Evolutionary conservation across 805 yeast genomes (phyloP).

Genomic region (Wickerhamiella vanderwaltii): DNA sequence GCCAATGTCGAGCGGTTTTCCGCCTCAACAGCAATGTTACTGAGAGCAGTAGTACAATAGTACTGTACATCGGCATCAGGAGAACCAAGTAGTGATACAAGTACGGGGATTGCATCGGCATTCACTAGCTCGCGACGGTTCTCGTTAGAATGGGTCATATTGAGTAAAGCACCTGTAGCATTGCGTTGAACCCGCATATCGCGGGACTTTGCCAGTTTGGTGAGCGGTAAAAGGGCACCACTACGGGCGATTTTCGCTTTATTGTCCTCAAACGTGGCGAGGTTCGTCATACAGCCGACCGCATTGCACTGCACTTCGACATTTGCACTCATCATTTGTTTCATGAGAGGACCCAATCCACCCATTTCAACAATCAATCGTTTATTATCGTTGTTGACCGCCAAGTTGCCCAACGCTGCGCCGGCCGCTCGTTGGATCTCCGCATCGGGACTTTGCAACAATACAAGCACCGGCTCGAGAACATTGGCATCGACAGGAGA

Average conservation of each 20-base stretch:
- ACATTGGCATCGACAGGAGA: conserved; percentile 84
- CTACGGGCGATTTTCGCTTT: conserved; percentile 91
- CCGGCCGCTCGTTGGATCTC: conserved; percentile 98
- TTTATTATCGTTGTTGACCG: conserved; percentile 92
- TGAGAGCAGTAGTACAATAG: conserved; percentile 93
- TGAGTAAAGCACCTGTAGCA: conserved; percentile 94
- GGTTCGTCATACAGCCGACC: conserved; percentile 94
- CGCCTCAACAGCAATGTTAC: conserved; percentile 95
- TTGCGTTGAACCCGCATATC: conserved; percentile 95
- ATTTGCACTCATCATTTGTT: conserved; percentile 94
- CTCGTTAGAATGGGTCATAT: conserved; percentile 96
- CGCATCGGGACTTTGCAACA: conserved; percentile 75
- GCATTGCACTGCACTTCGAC: conserved; percentile 99
- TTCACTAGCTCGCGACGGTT: conserved; percentile 92
- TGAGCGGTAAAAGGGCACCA: conserved; percentile 90
- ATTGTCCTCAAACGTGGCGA: conserved; percentile 96
- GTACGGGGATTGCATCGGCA: conserved; percentile 96
- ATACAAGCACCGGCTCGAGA: conserved; percentile 79
- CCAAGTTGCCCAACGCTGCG: conserved; percentile 96
- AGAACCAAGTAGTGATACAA: conserved; percentile 73
- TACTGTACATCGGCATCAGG: conserved; percentile 95
- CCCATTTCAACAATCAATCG: conserved; percentile 94
- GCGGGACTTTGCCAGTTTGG: conserved; percentile 85
- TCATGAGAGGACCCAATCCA: conserved; percentile 87
- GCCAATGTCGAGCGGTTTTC: conserved; percentile 76